Evolutionary conservation across 1,284 basidiomycete genomes (phyloP).

Genomic region (Paramarasmius palmivorus): DNA sequence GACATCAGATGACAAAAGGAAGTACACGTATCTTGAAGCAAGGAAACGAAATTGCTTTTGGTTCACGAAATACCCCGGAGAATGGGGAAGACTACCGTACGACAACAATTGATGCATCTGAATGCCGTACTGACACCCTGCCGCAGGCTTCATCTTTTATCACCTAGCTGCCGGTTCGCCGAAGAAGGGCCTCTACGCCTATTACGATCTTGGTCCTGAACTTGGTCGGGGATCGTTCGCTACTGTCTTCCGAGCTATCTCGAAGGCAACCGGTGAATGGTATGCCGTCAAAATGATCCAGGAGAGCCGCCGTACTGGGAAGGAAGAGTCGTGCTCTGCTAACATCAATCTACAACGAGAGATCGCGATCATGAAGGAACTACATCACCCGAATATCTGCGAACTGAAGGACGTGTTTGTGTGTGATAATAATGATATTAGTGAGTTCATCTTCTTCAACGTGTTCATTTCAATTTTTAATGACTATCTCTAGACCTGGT

Average conservation of each 20-base stretch:
- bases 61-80: slow-evolving; percentile 47
- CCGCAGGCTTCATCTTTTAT: slow-evolving; percentile 24
- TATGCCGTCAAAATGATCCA: slow-evolving; percentile 81
- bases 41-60: slow-evolving; percentile 84
- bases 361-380: slow-evolving; percentile 73
- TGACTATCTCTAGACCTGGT: slow-evolving; percentile 57
- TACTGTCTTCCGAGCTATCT: slow-evolving; percentile 71
- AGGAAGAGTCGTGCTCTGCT: slow-evolving; percentile 16
- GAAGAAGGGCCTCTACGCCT: slow-evolving; percentile 52
- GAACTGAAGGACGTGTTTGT: slow-evolving; percentile 77
- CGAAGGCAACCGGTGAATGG: slow-evolving; percentile 57
- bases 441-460: slow-evolving; percentile 36
- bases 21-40: slow-evolving; percentile 64
- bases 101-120: too few species aligned
- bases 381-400: slow-evolving; percentile 84
- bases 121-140: too few species aligned
- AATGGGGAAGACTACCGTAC: slow-evolving; percentile 56
- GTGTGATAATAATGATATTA: slow-evolving; percentile 69
- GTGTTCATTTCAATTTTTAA: slow-evolving; percentile 8
- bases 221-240: slow-evolving; percentile 84
- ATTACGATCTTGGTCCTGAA: slow-evolving; percentile 65
- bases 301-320: slow-evolving; percentile 24
- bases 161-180: slow-evolving; percentile 52
- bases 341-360: slow-evolving; percentile 52
- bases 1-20: slow-evolving; percentile 59